Evolutionary conservation across 768 basidiomycete genomes (phyloP).

Genomic region (Rhodotorula kratochvilovae): DNA sequence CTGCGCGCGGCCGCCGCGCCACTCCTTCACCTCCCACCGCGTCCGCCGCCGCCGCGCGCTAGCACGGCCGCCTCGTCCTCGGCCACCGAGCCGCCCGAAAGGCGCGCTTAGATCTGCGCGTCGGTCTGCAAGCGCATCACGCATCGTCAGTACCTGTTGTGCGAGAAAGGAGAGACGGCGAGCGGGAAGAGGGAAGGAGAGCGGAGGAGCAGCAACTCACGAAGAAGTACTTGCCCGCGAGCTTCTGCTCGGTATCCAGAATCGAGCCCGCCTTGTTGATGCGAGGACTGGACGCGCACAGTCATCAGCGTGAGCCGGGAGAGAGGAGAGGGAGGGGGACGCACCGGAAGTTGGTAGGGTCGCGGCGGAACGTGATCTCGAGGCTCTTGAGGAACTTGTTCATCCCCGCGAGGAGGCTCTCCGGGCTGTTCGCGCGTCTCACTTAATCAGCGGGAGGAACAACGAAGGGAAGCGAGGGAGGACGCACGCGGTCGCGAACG

Average conservation of each 20-base stretch:
- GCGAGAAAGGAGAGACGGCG: too few species aligned
- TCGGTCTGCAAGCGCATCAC: neutral
- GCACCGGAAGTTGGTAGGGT: conserved; percentile 54
- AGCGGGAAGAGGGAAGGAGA: neutral
- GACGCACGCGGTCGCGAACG: conserved; percentile 83
- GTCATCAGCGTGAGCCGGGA: neutral
- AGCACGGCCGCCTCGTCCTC: too few species aligned
- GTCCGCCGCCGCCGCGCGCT: too few species aligned
- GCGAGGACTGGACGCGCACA: conserved; percentile 23
- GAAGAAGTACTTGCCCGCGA: conserved; percentile 27
- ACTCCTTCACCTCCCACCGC: too few species aligned
- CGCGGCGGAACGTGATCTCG: conserved; percentile 96
- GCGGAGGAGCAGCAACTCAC: neutral
- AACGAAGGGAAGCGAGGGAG: neutral
- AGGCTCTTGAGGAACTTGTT: conserved; percentile 92
- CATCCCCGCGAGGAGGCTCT: conserved; percentile 92
- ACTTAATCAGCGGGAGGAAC: neutral
- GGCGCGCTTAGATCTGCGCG: conserved; percentile 7
- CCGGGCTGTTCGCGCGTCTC: conserved; percentile 59
- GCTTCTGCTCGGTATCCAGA: conserved; percentile 45
- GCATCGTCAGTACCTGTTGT: neutral
- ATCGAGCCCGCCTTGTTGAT: conserved; percentile 53
- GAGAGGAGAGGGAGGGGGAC: neutral
- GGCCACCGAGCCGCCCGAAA: too few species aligned
- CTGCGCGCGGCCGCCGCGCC: too few species aligned